Evolutionary conservation across 805 yeast genomes (phyloP), one percentile per base, ranked within the genome.

Genomic region (Lachancea kluyveri): DNA sequence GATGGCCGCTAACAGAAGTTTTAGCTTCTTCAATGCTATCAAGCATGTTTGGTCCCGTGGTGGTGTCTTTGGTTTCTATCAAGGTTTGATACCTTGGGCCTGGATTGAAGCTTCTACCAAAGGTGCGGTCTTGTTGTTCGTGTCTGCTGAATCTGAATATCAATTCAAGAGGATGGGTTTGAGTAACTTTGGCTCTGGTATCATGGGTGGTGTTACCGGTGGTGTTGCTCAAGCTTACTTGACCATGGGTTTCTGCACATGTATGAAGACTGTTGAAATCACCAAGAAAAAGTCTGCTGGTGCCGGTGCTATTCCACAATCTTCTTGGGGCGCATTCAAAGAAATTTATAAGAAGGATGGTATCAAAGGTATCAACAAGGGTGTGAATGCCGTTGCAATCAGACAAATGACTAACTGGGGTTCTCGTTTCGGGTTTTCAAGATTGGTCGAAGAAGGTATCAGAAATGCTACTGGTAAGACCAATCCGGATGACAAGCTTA

Each of bases 321-420:
- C 94, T 11, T 74, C 95, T 2, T 81, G 84, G 68, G 74, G 77
- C 50, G 96, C 87, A 19, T 92, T 92, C 65, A 73, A 72, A 57
- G 92, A 83, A 22, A 87, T 92, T 41, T 88, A 75, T 60, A 62
- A 65, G 27, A 80, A 70, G 42, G 97, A 92, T 58, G 98, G 98
- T 50, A 75, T 92, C 37, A 71, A 79, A 46, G 98, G 98, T 50
- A 86, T 92, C 57, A 90, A 92, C 65, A 87, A 83, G 65, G 98
- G 98, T 60, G 97, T 90, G 38, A 90, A 90, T 57, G 98, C 98
- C 6, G 96, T 90, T 37, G 97, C 97, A n/a, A 80, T 90, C 45
- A 80, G 98, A 65, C 98, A 92, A 60, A 82, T 86, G 84, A 90
- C 97, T 46, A 92, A 92, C 64, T 92, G 98, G 98, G 98, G 98